phyloP scores from a whole-genome alignment of 352 stramenopile genomes.

The Globisporangium solare region DNA sequence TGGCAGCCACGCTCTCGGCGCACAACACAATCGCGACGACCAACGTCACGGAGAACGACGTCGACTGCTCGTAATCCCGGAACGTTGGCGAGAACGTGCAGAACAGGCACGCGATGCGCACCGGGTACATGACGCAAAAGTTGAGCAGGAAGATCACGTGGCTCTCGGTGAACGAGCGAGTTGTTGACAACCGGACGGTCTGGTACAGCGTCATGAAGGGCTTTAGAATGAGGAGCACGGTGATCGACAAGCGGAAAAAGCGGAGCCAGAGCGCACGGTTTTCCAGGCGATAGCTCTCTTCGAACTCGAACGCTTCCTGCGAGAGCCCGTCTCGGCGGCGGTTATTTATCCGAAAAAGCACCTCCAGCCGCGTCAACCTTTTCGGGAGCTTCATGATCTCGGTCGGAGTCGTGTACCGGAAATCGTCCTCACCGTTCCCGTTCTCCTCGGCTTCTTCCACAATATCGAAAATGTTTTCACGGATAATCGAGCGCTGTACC shows the following conservation, averaged over 20 bases:
- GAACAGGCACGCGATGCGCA: constrained; percentile 52
- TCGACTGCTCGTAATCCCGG: constrained; percentile 53
- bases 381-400: constrained; percentile 78
- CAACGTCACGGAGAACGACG: constrained; percentile 46
- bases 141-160: constrained; percentile 75
- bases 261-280: constrained; percentile 64
- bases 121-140: constrained; percentile 74
- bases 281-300: constrained; percentile 68
- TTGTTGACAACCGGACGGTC: constrained; percentile 35
- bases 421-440: constrained; percentile 19
- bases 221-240: constrained; percentile 63
- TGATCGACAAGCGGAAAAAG: constrained; percentile 64
- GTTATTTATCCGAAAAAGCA: constrained; percentile 54
- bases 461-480: constrained; percentile 77
- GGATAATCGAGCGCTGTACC: constrained; percentile 36
- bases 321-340: constrained; percentile 23
- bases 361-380: constrained; percentile 60
- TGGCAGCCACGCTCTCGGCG: constrained; percentile 54
- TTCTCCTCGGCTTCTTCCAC: constrained; percentile 59
- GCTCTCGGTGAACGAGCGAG: constrained; percentile 45
- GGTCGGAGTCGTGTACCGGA: constrained; percentile 24
- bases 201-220: constrained; percentile 79
- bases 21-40: constrained; percentile 58
- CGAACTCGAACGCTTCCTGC: constrained; percentile 58
- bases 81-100: constrained; percentile 67